These are phyloP conservation scores for Dillenia turbinata DNA, from an alignment of 164 flowering plant genomes.

Conservation along the genomic window DNA sequence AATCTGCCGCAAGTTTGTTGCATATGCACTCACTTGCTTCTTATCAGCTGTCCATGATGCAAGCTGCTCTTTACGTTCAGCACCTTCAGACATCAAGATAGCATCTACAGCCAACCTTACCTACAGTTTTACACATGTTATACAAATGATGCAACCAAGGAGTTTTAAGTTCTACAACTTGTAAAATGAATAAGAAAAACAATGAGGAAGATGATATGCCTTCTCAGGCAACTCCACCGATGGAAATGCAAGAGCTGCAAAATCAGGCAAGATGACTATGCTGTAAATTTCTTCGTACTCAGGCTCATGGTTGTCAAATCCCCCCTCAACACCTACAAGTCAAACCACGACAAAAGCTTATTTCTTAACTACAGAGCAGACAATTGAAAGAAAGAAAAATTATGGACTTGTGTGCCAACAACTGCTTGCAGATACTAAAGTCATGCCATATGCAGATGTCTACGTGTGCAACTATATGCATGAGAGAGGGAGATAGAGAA, in stretches of 20 bases:
- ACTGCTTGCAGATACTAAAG: no score
- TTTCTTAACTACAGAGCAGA: no score
- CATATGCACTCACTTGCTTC: constrained; percentile 69
- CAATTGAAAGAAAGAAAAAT: no score
- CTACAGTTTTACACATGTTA: constrained; percentile 27
- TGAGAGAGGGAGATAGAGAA: no score
- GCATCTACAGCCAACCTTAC: constrained; percentile 91
- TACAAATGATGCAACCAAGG: not conserved
- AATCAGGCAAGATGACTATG: constrained; percentile 76
- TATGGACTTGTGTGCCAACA: no score
- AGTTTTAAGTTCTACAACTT: not conserved
- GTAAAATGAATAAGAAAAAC: not conserved
- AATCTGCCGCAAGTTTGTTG: constrained; percentile 64
- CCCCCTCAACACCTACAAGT: constrained; percentile 82
- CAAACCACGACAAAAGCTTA: not conserved
- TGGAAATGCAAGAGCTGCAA: constrained; percentile 76
- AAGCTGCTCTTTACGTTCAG: constrained; percentile 82
- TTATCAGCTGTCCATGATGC: constrained; percentile 87
- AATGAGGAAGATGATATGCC: constrained; percentile 27
- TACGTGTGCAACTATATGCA: no score
- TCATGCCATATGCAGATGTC: no score
- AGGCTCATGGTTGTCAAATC: constrained; percentile 79
- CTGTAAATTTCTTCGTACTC: constrained; percentile 70
- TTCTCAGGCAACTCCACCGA: constrained; percentile 94
- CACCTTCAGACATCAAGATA: constrained; percentile 72